phyloP scores from a whole-genome alignment of 2,329 filamentous ascomycete genomes.

The Beauveria medogensis region DNA sequence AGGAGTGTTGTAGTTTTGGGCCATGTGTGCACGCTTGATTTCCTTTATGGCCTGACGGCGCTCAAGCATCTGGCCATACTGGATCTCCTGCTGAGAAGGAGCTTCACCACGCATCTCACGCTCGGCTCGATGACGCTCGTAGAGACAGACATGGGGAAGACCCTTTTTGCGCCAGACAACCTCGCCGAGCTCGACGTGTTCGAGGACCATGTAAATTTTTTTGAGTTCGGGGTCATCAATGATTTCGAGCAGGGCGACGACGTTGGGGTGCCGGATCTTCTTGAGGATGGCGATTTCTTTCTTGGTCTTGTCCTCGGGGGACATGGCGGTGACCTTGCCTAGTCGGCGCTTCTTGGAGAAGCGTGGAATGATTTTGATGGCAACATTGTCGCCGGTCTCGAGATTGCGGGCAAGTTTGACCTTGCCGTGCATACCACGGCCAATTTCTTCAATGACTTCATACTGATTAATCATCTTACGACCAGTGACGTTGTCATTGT shows the following conservation, averaged over 20 bases:
- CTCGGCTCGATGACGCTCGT: conserved; percentile 75
- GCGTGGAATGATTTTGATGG: conserved; percentile 96
- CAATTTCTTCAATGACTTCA: conserved; percentile 92
- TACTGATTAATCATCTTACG: conserved; percentile 98
- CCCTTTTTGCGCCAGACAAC: conserved; percentile 91
- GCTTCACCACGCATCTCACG: conserved; percentile 56
- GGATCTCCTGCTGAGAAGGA: conserved; percentile 52
- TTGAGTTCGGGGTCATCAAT: conserved; percentile 94
- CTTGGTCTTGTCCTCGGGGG: conserved; percentile 73
- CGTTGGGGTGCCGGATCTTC: conserved; percentile 95
- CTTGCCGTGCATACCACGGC: conserved; percentile 92
- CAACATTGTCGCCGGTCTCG: conserved; percentile 68
- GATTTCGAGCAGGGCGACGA: conserved; percentile 90
- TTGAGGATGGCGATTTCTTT: conserved; percentile 97
- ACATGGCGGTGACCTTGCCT: conserved; percentile 65
- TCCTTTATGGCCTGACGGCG: conserved; percentile 51
- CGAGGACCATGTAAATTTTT: conserved; percentile 97
- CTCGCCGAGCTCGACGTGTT: conserved; percentile 90
- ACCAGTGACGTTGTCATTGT: conserved; percentile 79
- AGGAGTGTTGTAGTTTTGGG: conserved; percentile 38
- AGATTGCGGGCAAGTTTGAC: conserved; percentile 88
- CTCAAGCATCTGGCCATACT: conserved; percentile 51
- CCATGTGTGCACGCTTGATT: conserved; percentile 46
- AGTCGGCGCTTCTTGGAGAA: conserved; percentile 89
- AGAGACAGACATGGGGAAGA: conserved; percentile 69